phyloP scores from a whole-genome alignment of 371 early-diverging fungal species.

The Sporodiniella umbellata region DNA sequence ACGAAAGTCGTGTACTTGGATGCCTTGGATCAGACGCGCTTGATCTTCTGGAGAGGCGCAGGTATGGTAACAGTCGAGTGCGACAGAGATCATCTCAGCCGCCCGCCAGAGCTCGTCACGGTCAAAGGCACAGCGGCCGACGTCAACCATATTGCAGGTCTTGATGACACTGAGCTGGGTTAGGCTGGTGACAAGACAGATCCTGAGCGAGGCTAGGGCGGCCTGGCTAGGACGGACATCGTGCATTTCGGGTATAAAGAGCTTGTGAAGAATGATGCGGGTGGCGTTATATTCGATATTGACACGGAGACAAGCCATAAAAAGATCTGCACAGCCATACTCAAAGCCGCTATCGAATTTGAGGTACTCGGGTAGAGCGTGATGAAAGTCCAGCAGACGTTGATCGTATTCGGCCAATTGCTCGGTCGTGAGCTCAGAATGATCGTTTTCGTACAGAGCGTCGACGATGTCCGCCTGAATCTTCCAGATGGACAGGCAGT shows the following conservation, averaged over 20 bases:
- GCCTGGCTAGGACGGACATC: slow-evolving; percentile 16
- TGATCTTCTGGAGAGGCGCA: slow-evolving; percentile 14
- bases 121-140: slow-evolving; percentile 33
- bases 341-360: slow-evolving; percentile 31
- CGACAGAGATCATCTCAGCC: slow-evolving; percentile 28
- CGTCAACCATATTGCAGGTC: slow-evolving; percentile 18
- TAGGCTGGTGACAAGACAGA: slow-evolving; percentile 27
- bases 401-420: slow-evolving; percentile 22
- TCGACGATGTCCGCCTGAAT: slow-evolving; percentile 27
- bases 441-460: slow-evolving; percentile 21
- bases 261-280: slow-evolving; percentile 34
- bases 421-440: slow-evolving; percentile 19
- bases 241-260: slow-evolving; percentile 32
- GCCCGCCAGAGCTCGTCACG: slow-evolving; percentile 40
- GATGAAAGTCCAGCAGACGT: slow-evolving; percentile 15
- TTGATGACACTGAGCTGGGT: slow-evolving; percentile 26
- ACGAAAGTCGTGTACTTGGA: slow-evolving; percentile 16
- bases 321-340: slow-evolving; percentile 29
- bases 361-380: slow-evolving; percentile 20
- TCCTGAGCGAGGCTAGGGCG: slow-evolving; percentile 28
- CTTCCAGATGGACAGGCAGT: slow-evolving; percentile 24
- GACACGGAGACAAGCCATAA: slow-evolving; percentile 31
- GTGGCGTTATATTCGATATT: slow-evolving; percentile 40
- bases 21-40: slow-evolving; percentile 14
- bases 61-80: slow-evolving; percentile 22